phyloP scores from a whole-genome alignment of 495 filamentous ascomycete species.

The Astrothelium subdiscretum region DNA sequence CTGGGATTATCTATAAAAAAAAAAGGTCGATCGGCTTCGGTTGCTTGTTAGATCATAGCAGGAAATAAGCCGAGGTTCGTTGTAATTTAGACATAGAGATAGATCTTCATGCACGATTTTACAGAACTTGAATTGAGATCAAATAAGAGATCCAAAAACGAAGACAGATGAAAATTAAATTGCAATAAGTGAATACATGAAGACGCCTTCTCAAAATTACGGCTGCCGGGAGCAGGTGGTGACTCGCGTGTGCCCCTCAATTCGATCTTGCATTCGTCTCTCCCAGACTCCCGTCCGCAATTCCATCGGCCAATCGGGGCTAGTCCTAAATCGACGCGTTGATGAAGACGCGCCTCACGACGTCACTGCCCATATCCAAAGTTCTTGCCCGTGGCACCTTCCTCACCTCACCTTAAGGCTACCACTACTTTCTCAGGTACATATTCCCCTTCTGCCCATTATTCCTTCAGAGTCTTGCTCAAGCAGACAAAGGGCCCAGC shows the following conservation, averaged over 20 bases:
- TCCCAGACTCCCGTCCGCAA: no score
- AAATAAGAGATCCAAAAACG: neutral
- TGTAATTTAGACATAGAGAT: neutral
- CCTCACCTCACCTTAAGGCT: neutral
- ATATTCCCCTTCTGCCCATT: neutral
- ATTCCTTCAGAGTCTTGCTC: neutral
- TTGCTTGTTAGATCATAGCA: neutral
- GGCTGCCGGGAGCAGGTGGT: no score
- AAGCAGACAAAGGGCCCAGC: neutral
- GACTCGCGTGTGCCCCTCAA: neutral
- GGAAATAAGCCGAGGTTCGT: neutral
- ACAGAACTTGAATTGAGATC: neutral
- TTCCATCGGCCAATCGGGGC: no score
- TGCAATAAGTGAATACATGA: no score
- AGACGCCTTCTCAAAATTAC: no score
- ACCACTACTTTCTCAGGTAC: neutral
- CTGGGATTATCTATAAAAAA: neutral
- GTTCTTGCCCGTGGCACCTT: neutral
- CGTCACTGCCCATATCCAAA: neutral
- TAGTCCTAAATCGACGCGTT: neutral
- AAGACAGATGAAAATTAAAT: no score
- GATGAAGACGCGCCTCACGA: neutral
- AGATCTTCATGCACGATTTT: neutral
- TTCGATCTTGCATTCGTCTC: no score
- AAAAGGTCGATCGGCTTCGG: neutral